Base-by-base conservation (phyloP, 768 basidiomycete genomes). In the Gyrodon lividus region DNA sequence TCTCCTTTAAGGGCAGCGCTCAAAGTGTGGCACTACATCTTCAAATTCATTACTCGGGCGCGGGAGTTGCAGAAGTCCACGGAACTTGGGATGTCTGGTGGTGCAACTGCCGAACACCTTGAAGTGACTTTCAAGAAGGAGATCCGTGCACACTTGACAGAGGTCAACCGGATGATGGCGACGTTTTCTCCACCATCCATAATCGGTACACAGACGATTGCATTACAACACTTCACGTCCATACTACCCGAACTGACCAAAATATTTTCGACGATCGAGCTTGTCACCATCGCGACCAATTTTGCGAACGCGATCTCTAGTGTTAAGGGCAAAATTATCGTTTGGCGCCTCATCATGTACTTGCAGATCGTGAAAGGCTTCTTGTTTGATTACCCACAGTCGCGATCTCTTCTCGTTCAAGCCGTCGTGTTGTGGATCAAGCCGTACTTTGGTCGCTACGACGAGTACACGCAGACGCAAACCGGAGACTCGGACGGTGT, bases 11-110 rank as follows among this genome's bases (percentile, higher is more conserved):
- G 95, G 30, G 85, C 92, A 10, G 89, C 94, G 14, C 75, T 98
- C 54, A 98, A 98, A 68, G 96, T 98, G 26, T 96, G 93, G 93
- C 89, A 93, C 63, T 92, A 95, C 64, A 84, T 98, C 59, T 92
- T 98, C 82, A 91, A 90, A 66, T 92, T 98, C 70, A 89, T 97
- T 62, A 84, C 89, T 14, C 81, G 90, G n/a, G 87, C 94, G 2
- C 77, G 94, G 31, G 92, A 93, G 61, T 67, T 96, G 40, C 94
- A 96, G 67, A 91, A 91, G 67, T 74, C 77, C 6, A 87, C 86
- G 62, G 91, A 93, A 52, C 66, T 86, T 20, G 86, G 86, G 0
- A 84, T 90, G 74, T 85, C 86, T 22, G 84, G 84, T 10, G 89
- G 86, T 10, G 83, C 87, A 1, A 93, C 92, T 0, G 84, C 87